A percentile compares a stretch with the other conserved stretches of the same genome.
Evolutionary conservation across 176 grass and related monocot species (phyloP).

Genomic region (Melocanna baccifera): DNA sequence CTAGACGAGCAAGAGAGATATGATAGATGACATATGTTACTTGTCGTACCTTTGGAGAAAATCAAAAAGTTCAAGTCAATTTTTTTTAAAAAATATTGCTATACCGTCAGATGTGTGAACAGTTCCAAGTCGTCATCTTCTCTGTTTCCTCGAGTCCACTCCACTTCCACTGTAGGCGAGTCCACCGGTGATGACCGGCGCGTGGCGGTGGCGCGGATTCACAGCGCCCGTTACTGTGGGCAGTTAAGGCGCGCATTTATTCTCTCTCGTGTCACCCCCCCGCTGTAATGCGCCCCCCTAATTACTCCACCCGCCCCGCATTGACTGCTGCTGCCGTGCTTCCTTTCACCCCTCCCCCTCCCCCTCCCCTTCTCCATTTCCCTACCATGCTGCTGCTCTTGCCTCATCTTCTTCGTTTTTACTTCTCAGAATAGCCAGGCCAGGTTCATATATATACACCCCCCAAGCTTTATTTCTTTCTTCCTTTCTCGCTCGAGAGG

Average conservation of each 20-base stretch:
- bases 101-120: too few species aligned
- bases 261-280: background rate
- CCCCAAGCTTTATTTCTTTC: background rate
- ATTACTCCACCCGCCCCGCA: slow-evolving; percentile 35
- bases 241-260: slow-evolving; percentile 41
- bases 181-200: too few species aligned
- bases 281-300: slow-evolving; percentile 29
- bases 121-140: too few species aligned
- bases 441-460: background rate
- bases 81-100: too few species aligned
- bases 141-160: too few species aligned
- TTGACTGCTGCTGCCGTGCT: background rate
- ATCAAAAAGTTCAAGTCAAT: too few species aligned
- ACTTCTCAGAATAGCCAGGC: background rate
- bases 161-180: too few species aligned
- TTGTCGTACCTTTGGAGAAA: too few species aligned
- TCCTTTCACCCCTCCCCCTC: too few species aligned
- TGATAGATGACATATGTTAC: too few species aligned
- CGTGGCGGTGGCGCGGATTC: background rate
- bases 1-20: too few species aligned
- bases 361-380: background rate
- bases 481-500: background rate
- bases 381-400: background rate
- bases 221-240: slow-evolving; percentile 29
- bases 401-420: background rate